Evolutionary conservation across 306 rosid species (phyloP).

Genomic region (Rubus parviflorus): DNA sequence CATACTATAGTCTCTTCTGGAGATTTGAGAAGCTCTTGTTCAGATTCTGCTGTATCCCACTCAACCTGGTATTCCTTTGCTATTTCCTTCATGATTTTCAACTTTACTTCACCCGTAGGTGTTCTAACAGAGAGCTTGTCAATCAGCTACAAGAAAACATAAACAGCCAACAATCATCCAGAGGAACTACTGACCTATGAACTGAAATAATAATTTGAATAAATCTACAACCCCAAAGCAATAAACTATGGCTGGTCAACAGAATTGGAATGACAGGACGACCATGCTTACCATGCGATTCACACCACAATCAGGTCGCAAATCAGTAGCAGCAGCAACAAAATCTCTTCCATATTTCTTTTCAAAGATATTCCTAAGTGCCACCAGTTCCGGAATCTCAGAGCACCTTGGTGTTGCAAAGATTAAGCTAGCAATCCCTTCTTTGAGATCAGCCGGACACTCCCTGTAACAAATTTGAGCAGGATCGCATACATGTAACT

Average conservation of each 20-base stretch:
- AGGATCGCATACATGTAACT: constrained; percentile 28
- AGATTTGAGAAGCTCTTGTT: constrained; percentile 80
- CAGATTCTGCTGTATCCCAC: constrained; percentile 87
- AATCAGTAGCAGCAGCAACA: constrained; percentile 88
- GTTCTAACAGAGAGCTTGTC: constrained; percentile 98
- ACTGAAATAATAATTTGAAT: neutral
- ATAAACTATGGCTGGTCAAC: neutral
- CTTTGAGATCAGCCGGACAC: constrained; percentile 95
- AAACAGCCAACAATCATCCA: constrained; percentile 1
- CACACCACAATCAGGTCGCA: constrained; percentile 87
- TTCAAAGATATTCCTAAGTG: constrained; percentile 73
- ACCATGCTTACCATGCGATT: constrained; percentile 64
- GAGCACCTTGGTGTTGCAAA: constrained; percentile 96
- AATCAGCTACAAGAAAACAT: constrained; percentile 54
- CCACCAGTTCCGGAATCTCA: constrained; percentile 81
- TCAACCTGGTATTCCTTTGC: constrained; percentile 84
- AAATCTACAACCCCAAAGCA: neutral
- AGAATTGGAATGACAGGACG: neutral
- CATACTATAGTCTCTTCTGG: constrained; percentile 80
- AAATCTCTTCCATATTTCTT: constrained; percentile 93
- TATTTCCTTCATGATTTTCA: constrained; percentile 86
- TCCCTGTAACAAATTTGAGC: constrained; percentile 49
- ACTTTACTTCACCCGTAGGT: constrained; percentile 66
- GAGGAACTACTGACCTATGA: constrained; percentile 1
- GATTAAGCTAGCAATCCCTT: constrained; percentile 86